phyloP scores from a whole-genome alignment of 768 basidiomycete species.

The Galerina marginata region DNA sequence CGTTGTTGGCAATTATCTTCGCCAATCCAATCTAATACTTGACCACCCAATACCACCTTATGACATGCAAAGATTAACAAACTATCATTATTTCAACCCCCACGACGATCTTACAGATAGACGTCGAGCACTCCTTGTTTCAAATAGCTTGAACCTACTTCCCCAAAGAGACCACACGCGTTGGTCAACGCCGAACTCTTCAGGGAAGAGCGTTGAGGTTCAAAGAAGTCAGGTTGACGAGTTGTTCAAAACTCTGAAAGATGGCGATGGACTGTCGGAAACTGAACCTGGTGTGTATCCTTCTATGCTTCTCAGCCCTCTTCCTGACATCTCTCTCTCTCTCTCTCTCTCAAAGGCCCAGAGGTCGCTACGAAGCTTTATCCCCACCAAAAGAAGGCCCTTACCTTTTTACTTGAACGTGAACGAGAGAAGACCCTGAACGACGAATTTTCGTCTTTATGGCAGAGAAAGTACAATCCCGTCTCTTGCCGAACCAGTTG shows the following conservation, averaged over 20 bases:
- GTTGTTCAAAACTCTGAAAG: constrained; percentile 86
- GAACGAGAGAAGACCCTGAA: constrained; percentile 65
- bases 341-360: constrained; percentile 42
- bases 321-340: constrained; percentile 14
- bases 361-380: constrained; percentile 88
- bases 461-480: constrained; percentile 63
- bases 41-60: constrained; percentile 80
- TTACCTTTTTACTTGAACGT: constrained; percentile 93
- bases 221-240: constrained; percentile 95
- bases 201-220: constrained; percentile 85
- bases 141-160: constrained; percentile 48
- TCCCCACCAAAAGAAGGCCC: constrained; percentile 97
- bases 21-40: constrained; percentile 69
- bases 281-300: constrained; percentile 76
- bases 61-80: constrained; percentile 61
- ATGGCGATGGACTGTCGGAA: constrained; percentile 85
- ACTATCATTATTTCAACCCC: constrained; percentile 84
- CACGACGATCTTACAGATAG: constrained; percentile 84
- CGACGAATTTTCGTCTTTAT: constrained; percentile 75
- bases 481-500: constrained; percentile 56
- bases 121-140: constrained; percentile 47
- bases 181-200: constrained; percentile 58
- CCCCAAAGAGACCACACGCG: constrained; percentile 42
- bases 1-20: constrained; percentile 79
- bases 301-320: constrained; percentile 15